Evolutionary conservation across 164 flowering plant genomes (phyloP).

Genomic region (Berberis thunbergii): DNA sequence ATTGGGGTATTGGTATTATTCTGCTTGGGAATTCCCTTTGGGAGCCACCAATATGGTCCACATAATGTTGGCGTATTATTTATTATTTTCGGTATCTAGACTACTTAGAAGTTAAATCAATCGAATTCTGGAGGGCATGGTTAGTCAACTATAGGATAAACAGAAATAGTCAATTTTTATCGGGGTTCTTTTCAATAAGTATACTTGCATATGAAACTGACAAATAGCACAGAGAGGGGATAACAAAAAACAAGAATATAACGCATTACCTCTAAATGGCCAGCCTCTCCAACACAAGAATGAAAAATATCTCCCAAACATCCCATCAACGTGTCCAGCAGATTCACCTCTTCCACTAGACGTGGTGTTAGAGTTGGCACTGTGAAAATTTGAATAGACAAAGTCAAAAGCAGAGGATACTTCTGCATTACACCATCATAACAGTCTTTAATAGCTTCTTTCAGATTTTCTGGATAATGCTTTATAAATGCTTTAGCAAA

Average conservation of each 20-base stretch:
- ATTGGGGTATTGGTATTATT: too few relatives aligned
- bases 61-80: too few relatives aligned
- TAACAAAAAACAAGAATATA: not conserved
- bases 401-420: constrained; percentile 53
- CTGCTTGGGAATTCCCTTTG: too few relatives aligned
- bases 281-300: constrained; percentile 68
- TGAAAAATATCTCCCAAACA: constrained; percentile 61
- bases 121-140: too few relatives aligned
- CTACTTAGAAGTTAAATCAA: too few relatives aligned
- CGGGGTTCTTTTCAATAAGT: too few relatives aligned
- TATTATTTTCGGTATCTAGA: too few relatives aligned
- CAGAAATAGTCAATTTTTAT: too few relatives aligned
- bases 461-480: constrained; percentile 62
- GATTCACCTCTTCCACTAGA: constrained; percentile 77
- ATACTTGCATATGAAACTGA: not conserved
- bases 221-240: not conserved
- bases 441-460: constrained; percentile 43
- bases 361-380: constrained; percentile 82
- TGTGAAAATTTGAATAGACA: constrained; percentile 89
- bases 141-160: too few relatives aligned
- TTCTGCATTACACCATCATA: constrained; percentile 30
- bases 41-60: too few relatives aligned
- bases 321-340: constrained; percentile 54
- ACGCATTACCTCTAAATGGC: constrained; percentile 50
- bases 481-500: constrained; percentile 68